Conservation (phyloP, 805 yeast genomes). For the Pichia cephalocereana region DNA sequence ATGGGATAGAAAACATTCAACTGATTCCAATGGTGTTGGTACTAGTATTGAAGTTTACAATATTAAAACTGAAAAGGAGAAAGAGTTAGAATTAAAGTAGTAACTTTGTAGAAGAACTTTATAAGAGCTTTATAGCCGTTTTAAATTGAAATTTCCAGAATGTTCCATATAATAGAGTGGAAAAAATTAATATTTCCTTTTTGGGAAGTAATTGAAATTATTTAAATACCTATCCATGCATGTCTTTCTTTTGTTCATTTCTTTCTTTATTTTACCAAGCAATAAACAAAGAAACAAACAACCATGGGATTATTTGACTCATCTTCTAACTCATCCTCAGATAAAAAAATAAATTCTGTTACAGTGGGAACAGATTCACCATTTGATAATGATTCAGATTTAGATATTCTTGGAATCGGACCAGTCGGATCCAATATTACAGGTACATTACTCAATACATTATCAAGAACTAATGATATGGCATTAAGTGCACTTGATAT, state of each 20-base stretch:
- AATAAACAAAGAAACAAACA: not conserved
- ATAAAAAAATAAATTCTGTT: slow-evolving; percentile 1
- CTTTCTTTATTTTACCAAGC: not conserved
- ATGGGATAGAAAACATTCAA: slow-evolving; percentile 24
- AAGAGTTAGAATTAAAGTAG: no score
- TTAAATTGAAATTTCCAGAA: not conserved
- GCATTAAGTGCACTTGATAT: slow-evolving; percentile 7
- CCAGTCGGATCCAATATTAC: not conserved
- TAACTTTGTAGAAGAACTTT: no score
- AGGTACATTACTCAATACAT: slow-evolving; percentile 2
- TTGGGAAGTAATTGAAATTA: not conserved
- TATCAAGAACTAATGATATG: slow-evolving; percentile 12
- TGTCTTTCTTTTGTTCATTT: not conserved
- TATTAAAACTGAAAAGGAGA: no score
- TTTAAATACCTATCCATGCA: not conserved
- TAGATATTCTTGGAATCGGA: not conserved
- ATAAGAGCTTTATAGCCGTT: no score
- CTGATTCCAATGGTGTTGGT: slow-evolving; percentile 8
- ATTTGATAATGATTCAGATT: not conserved
- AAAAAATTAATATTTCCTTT: not conserved
- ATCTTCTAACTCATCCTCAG: not conserved
- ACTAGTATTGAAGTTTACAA: no score
- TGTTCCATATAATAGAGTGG: not conserved
- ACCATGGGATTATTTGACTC: slow-evolving; percentile 11
- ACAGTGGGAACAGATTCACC: not conserved